A percentile compares a stretch with the other conserved stretches of the same genome.
These are phyloP conservation scores for Patellifolia procumbens DNA, from an alignment of 179 eudicot genomes.

Conservation along the genomic window DNA sequence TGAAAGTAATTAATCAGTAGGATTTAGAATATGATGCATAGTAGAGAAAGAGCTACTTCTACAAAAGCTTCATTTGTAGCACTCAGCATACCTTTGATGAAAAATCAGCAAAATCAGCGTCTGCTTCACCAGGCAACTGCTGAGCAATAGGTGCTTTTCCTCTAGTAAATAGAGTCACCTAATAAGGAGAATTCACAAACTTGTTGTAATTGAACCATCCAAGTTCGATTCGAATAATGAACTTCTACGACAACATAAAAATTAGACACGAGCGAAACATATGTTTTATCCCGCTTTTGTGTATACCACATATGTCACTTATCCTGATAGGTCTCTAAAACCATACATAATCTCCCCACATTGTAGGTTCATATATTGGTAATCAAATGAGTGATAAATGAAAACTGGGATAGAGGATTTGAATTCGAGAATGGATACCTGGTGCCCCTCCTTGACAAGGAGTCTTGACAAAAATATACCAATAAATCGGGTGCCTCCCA, in stretches of 20 bases:
- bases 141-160: slow-evolving; percentile 92
- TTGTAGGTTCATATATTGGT: too few species aligned
- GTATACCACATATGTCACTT: neutral
- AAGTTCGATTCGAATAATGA: neutral
- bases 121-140: slow-evolving; percentile 87
- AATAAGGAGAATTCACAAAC: slow-evolving; percentile 10
- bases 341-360: too few species aligned
- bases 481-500: slow-evolving; percentile 98
- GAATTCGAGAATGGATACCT: slow-evolving; percentile 39
- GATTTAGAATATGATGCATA: neutral
- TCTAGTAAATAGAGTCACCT: slow-evolving; percentile 93
- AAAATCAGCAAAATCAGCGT: slow-evolving; percentile 67
- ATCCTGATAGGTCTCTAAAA: neutral
- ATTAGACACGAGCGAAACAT: too few species aligned
- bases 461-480: slow-evolving; percentile 84
- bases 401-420: neutral
- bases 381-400: too few species aligned
- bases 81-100: slow-evolving; percentile 60
- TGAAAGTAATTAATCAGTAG: slow-evolving; percentile 6
- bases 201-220: neutral
- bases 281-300: too few species aligned
- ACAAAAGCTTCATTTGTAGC: neutral
- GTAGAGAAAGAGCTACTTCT: neutral
- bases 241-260: neutral
- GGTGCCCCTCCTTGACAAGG: slow-evolving; percentile 90